Percentiles rank a stretch among this genome's conserved stretches.
These are phyloP conservation scores for Alternaria sp. DNA, from an alignment of 2,329 filamentous ascomycete species.

Conservation along the genomic window DNA sequence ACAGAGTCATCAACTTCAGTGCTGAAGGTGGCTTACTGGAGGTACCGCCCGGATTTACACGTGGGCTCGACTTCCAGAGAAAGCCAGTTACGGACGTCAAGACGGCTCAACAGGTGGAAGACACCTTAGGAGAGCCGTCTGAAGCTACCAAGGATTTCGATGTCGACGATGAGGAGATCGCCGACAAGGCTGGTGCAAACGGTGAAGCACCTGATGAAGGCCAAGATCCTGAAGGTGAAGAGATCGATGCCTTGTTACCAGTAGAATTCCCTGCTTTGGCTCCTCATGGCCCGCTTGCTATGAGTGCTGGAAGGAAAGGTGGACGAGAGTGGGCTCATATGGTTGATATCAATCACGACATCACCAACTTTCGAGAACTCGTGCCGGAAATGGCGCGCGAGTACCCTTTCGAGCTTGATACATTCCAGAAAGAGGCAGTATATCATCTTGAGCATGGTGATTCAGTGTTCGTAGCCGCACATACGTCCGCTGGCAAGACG, in stretches of 20 bases:
- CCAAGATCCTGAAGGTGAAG: constrained; percentile 59
- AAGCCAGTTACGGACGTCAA: constrained; percentile 66
- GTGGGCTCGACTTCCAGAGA: constrained; percentile 77
- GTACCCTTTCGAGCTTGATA: constrained; percentile 97
- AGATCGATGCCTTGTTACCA: constrained; percentile 86
- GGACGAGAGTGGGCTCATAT: constrained; percentile 97
- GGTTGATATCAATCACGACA: constrained; percentile 92
- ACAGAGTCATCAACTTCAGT: constrained; percentile 84
- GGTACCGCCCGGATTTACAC: constrained; percentile 79
- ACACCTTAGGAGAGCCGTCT: constrained; percentile 64
- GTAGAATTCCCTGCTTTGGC: constrained; percentile 93
- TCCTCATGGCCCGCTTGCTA: constrained; percentile 77
- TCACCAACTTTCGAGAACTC: constrained; percentile 91
- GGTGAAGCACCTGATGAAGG: constrained; percentile 54
- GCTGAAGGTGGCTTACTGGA: constrained; percentile 80
- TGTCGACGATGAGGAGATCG: constrained; percentile 37
- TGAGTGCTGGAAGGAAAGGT: constrained; percentile 74
- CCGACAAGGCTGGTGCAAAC: constrained; percentile 34
- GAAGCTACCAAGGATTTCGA: constrained; percentile 37
- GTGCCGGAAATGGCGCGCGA: constrained; percentile 96
- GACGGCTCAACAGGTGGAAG: constrained; percentile 74
- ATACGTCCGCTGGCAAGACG: constrained; percentile 97
- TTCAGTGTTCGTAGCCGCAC: constrained; percentile 96
- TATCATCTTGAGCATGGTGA: constrained; percentile 97
- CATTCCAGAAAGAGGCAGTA: constrained; percentile 97